Percentiles rank a stretch among this genome's conserved stretches.
Evolutionary conservation across 306 rosid species (phyloP).

Genomic region (Medicago ruthenica): DNA sequence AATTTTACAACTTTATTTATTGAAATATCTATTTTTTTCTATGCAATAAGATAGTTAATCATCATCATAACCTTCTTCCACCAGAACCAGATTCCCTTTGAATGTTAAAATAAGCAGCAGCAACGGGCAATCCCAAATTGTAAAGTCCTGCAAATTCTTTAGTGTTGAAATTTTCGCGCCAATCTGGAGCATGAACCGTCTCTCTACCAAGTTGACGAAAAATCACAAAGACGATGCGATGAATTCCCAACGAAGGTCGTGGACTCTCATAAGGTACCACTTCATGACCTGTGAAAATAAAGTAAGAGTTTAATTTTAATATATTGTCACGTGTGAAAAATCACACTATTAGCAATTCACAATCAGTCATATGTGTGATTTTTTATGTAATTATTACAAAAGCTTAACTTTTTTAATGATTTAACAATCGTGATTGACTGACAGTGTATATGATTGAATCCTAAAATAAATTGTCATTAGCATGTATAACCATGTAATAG

Average conservation of each 20-base stretch:
- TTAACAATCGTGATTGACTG: neutral
- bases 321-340: neutral
- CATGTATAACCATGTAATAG: neutral
- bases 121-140: slow-evolving; percentile 77
- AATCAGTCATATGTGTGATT: no score
- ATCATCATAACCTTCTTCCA: slow-evolving; percentile 60
- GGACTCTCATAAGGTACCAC: slow-evolving; percentile 79
- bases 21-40: neutral
- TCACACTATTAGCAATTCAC: neutral
- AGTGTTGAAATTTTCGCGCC: slow-evolving; percentile 88
- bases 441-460: neutral
- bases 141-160: slow-evolving; percentile 81
- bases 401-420: neutral
- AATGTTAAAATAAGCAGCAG: slow-evolving; percentile 71
- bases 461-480: neutral
- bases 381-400: no score
- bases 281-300: slow-evolving; percentile 53
- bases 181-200: slow-evolving; percentile 83
- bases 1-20: slow-evolving; percentile 8
- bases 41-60: neutral
- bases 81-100: slow-evolving; percentile 85
- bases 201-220: slow-evolving; percentile 77
- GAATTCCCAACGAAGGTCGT: slow-evolving; percentile 74
- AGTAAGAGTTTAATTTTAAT: neutral
- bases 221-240: slow-evolving; percentile 63